A percentile compares a stretch with the other conserved stretches of the same genome.
Evolutionary conservation across 495 filamentous ascomycete genomes (phyloP).

Genomic region (Penicillium fimorum): DNA sequence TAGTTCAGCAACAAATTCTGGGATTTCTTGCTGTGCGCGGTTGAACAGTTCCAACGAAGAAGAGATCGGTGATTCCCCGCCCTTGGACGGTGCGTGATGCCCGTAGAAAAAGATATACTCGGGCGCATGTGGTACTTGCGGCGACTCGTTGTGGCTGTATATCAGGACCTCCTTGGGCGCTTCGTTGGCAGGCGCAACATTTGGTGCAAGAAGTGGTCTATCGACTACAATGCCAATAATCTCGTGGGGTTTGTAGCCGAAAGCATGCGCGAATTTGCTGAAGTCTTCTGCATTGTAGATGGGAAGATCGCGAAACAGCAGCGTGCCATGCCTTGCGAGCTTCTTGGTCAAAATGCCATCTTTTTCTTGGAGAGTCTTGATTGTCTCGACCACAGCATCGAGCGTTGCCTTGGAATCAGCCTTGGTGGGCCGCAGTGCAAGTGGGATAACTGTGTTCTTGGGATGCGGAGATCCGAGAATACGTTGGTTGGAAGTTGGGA

Average conservation of each 20-base stretch:
- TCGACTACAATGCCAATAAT: constrained; percentile 56
- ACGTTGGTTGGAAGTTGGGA: constrained; percentile 55
- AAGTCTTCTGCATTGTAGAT: constrained; percentile 41
- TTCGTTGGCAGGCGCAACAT: constrained; percentile 54
- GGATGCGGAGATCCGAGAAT: constrained; percentile 42
- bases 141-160: constrained; percentile 56
- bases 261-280: constrained; percentile 53
- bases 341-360: constrained; percentile 56
- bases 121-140: constrained; percentile 52
- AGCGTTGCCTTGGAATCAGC: constrained; percentile 21
- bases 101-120: constrained; percentile 55
- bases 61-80: constrained; percentile 53
- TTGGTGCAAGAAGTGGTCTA: constrained; percentile 49
- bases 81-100: constrained; percentile 32
- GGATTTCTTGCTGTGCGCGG: constrained; percentile 45
- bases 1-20: constrained; percentile 47
- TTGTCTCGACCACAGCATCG: constrained; percentile 30
- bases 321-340: constrained; percentile 43
- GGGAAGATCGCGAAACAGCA: constrained; percentile 36
- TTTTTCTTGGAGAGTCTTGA: constrained; percentile 50
- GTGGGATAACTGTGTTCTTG: constrained; percentile 37
- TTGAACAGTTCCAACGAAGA: constrained; percentile 52
- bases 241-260: constrained; percentile 54
- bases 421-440: constrained; percentile 39
- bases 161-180: constrained; percentile 50